A percentile compares a stretch with the other conserved stretches of the same genome.
These are phyloP conservation scores for Boletus eberwhitei DNA, from an alignment of 768 basidiomycete genomes.

Conservation along the genomic window DNA sequence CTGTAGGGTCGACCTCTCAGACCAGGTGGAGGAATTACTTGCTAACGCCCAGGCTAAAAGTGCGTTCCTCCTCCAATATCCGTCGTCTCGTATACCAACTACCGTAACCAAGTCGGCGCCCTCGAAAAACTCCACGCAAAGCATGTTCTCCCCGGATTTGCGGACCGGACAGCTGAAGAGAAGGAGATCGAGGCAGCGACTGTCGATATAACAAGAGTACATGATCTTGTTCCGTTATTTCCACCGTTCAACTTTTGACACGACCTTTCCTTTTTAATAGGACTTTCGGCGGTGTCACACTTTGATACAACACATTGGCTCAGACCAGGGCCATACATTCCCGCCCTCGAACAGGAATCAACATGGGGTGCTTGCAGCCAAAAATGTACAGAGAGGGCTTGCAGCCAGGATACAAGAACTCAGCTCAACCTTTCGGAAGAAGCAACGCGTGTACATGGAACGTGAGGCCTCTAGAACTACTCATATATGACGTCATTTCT, in stretches of 20 bases:
- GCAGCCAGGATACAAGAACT: slow-evolving; percentile 96
- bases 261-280: slow-evolving; percentile 20
- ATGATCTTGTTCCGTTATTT: slow-evolving; percentile 20
- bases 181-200: slow-evolving; percentile 87
- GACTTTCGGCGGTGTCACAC: slow-evolving; percentile 40
- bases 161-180: slow-evolving; percentile 92
- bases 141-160: slow-evolving; percentile 93
- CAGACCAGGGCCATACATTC: slow-evolving; percentile 57
- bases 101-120: slow-evolving; percentile 56
- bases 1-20: slow-evolving; percentile 85
- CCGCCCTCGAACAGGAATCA: slow-evolving; percentile 50
- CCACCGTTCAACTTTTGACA: slow-evolving; percentile 2
- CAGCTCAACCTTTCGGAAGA: slow-evolving; percentile 90
- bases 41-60: slow-evolving; percentile 70
- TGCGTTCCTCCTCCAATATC: slow-evolving; percentile 37
- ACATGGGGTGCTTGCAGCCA: slow-evolving; percentile 64
- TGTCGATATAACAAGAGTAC: slow-evolving; percentile 82
- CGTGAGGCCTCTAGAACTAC: slow-evolving; percentile 54
- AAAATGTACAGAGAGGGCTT: slow-evolving; percentile 92
- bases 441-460: slow-evolving; percentile 97
- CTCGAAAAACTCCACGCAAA: slow-evolving; percentile 97
- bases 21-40: slow-evolving; percentile 83
- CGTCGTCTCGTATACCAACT: slow-evolving; percentile 12
- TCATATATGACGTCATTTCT: slow-evolving; percentile 11
- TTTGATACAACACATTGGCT: slow-evolving; percentile 68